Evolutionary conservation across 805 yeast species (phyloP), one percentile per base, ranked within the genome.

Genomic region (Ogataea minuta): DNA sequence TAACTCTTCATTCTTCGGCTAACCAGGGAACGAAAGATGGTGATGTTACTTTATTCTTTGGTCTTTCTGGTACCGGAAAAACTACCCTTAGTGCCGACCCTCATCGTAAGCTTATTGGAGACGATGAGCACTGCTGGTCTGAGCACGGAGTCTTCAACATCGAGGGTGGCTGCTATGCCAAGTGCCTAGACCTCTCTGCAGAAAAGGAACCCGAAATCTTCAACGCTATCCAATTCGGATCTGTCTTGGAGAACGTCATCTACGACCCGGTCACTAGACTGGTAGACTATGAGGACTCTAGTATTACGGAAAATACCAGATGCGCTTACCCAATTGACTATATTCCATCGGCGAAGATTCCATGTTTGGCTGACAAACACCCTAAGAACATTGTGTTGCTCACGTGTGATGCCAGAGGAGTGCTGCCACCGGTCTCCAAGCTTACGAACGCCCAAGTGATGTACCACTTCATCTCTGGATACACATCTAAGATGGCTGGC

Each of bases 61-160:
- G 99, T 59, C 74, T 91, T 48, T 86, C 96, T 31, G 99, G 99
- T 66, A 91, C 99, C 32, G 99, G 99, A 67, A 91, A 91, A 74
- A 91, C 99, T 52, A 91, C 99, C 12, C 72, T 91, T 55, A 85
- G 95, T 54, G 98, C 98, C 39, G 98, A 91, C 64, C 96, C 96
- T 44, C 74, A 87, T 70, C 84, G 99, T 68, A 70, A 77, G 64
- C 78, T 91, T 64, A 91, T 91, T 62, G 99, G 99, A 66, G 99
- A 91, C 66, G 99, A 91, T 64, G 99, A 91, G 72, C 99, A 91
- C 74, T 91, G 98, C 74, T 91, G 99, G 99, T 86, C 97, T 13
- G 95, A 91, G 68, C 74, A 84, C 54, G 99, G 99, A 71, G 97
- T 91, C 44, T 91, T 91, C 82, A 93, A 93, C 79, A 90, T 91